These are phyloP conservation scores for Raphanus sativus DNA, from an alignment of 345 rosid species.

Conservation along the genomic window DNA sequence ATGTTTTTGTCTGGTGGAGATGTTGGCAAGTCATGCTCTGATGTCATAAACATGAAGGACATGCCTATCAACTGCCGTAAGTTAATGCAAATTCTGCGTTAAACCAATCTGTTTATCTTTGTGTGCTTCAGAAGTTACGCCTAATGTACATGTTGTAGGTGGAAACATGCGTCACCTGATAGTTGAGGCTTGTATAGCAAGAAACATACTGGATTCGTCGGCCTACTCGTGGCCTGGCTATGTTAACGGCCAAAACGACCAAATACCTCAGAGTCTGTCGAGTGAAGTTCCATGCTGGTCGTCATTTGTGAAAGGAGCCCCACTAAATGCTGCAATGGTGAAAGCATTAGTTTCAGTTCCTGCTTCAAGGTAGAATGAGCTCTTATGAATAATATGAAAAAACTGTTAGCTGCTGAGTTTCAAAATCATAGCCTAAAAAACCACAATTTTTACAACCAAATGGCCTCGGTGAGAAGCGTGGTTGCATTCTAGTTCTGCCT, in stretches of 20 bases:
- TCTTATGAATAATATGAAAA: background rate
- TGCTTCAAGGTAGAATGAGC: slow-evolving; percentile 73
- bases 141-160: slow-evolving; percentile 50
- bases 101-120: background rate
- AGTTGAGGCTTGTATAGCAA: slow-evolving; percentile 92
- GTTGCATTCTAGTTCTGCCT: slow-evolving; percentile 36
- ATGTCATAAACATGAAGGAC: slow-evolving; percentile 74
- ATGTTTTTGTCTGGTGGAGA: slow-evolving; percentile 70
- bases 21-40: slow-evolving; percentile 61
- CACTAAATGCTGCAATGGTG: slow-evolving; percentile 60
- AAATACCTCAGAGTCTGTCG: slow-evolving; percentile 59
- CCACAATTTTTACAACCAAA: too few species aligned
- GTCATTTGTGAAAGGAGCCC: slow-evolving; percentile 77
- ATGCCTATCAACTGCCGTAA: slow-evolving; percentile 78
- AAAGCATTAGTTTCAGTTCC: slow-evolving; percentile 81
- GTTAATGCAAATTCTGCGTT: slow-evolving; percentile 25
- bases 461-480: too few species aligned
- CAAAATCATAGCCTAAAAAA: too few species aligned
- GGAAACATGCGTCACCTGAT: slow-evolving; percentile 98
- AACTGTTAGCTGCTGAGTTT: too few species aligned
- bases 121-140: too few species aligned
- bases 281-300: slow-evolving; percentile 81
- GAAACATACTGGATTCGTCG: slow-evolving; percentile 82
- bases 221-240: slow-evolving; percentile 96
- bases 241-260: slow-evolving; percentile 67